Evolutionary conservation across 1,284 basidiomycete genomes (phyloP).

Genomic region (Mycena sp.): DNA sequence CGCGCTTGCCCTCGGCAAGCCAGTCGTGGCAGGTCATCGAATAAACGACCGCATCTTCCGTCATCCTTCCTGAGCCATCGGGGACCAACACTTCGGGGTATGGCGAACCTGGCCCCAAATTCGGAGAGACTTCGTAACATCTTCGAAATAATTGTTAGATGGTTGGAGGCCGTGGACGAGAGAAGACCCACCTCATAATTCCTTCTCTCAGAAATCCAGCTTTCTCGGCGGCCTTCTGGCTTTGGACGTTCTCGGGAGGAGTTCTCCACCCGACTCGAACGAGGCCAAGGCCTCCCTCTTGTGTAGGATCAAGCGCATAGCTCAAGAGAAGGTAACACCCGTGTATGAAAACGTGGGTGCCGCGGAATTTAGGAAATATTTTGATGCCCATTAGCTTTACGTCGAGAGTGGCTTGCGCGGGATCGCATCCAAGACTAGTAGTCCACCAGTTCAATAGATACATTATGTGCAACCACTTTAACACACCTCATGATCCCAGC

Average conservation of each 20-base stretch:
- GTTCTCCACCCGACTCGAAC: constrained; percentile 40
- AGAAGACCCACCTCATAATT: constrained; percentile 34
- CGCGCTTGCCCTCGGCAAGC: constrained; percentile 33
- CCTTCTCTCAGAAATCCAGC: constrained; percentile 36
- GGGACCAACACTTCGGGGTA: constrained; percentile 32
- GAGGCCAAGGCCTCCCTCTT: constrained; percentile 36
- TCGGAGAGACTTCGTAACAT: constrained; percentile 37
- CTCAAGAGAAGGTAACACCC: constrained; percentile 36
- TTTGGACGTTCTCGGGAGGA: constrained; percentile 35
- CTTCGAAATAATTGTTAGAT: constrained; percentile 17
- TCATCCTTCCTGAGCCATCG: constrained; percentile 37
- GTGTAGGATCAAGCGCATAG: constrained; percentile 35
- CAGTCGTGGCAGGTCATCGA: constrained; percentile 40
- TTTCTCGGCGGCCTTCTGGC: constrained; percentile 39
- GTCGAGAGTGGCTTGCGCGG: constrained; percentile 37
- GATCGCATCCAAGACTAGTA: constrained; percentile 38
- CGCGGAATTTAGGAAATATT: constrained; percentile 38
- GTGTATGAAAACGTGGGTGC: constrained; percentile 38
- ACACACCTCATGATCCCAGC: constrained; percentile 37
- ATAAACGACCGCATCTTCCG: constrained; percentile 40
- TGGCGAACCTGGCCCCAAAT: constrained; percentile 27
- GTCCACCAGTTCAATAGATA: not conserved
- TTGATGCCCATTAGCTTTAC: constrained; percentile 39
- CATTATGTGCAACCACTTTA: too few relatives aligned
- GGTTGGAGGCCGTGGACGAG: not conserved